Evolutionary conservation across 1,284 basidiomycete species (phyloP), one percentile per base, ranked within the genome.

Genomic region (Ustilago sp.): DNA sequence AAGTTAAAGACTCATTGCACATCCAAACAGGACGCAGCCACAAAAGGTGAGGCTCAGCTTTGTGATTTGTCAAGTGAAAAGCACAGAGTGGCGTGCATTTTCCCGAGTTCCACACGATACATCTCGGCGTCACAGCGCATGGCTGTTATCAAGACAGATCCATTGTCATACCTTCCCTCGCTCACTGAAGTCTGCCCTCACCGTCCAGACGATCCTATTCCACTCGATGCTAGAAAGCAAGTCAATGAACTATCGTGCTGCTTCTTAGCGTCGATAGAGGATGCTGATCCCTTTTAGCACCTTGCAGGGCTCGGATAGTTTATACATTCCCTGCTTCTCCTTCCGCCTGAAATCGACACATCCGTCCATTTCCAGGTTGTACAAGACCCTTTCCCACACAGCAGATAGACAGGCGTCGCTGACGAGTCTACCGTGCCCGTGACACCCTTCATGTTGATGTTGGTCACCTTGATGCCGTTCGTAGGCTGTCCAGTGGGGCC

Each of bases 381-480:
- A 48, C 74, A 76, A 8, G 60, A 60, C 8, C 68, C 68, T 3
- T 38, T 8, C 3, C 68, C 73, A 23, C 74, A 77, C 11, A 73
- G 47, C 43, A 77, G 19, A 34, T 73, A 63, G 36, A 69, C 19
- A 1, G 15, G 43, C 12, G 63, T 66, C 4, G 59, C 74, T 4
- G 15, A 28, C 47, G 52, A 50, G n/a, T 9, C n/a, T 19, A 77
- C 66, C 0, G 59, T 41, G 4, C 74, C 74, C n/a, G 34, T 59
- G 54, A 77, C 36, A 35, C 54, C 60, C 9, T 38, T 57, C 17
- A 78, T 41, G 17, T 41, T 48, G 59, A 78, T 39, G 56, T 74
- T 61, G 59, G 68, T 68, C 32, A 77, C 50, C 38, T 65, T 63
- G 36, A 78, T 65, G 11, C 75, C 71, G 19, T 62, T 63, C 3